phyloP scores from a whole-genome alignment of 768 basidiomycete genomes.

The Paxillus rubicundulus region DNA sequence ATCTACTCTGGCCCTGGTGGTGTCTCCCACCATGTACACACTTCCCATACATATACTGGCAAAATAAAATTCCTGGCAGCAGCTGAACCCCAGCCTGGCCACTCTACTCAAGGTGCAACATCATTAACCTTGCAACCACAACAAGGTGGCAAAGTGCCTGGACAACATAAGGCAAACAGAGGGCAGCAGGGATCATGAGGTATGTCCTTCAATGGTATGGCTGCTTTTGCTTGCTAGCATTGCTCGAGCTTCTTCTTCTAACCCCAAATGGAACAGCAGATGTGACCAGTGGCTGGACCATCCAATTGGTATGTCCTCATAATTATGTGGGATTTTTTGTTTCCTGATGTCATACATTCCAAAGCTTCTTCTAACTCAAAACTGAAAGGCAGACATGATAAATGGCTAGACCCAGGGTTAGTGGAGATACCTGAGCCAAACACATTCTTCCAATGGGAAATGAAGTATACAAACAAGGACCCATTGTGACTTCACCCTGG shows the following conservation, averaged over 20 bases:
- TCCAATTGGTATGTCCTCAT: no score
- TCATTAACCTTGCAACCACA: background rate
- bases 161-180: background rate
- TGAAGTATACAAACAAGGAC: constrained; percentile 1
- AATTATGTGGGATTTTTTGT: no score
- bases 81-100: background rate
- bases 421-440: background rate
- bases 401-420: background rate
- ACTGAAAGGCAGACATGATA: background rate
- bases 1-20: background rate
- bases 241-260: background rate
- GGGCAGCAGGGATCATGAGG: background rate
- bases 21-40: background rate
- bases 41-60: background rate
- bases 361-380: no score
- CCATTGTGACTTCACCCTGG: background rate
- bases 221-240: background rate
- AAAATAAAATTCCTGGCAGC: background rate
- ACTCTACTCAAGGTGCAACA: background rate
- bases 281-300: no score
- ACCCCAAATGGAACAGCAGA: no score
- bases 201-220: background rate
- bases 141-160: background rate
- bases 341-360: no score
- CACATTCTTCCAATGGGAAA: background rate